Evolutionary conservation across 805 yeast genomes (phyloP), one percentile per base, ranked within the genome.

Genomic region (Yarrowia osloensis): DNA sequence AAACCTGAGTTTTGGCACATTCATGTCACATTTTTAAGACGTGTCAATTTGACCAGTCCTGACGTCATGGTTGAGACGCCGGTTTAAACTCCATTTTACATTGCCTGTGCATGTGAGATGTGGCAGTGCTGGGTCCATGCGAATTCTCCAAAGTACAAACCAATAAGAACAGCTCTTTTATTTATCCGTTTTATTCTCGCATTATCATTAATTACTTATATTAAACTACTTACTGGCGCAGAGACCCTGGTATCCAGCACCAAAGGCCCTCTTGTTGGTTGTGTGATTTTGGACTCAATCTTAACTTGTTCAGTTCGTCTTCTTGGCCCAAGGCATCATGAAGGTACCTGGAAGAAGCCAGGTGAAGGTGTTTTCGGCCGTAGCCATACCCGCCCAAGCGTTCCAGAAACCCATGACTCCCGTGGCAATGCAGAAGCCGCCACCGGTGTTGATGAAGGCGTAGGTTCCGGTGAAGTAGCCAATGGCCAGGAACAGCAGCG

Each of bases 361-460:
- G 19, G 66, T 44, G 22, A 61, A 61, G 29, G 66, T 61, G 77
- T 88, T 89, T 54, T 84, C 81, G 9, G 75, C 74, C 61, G 82
- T 85, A 3, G 88, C 87, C 26, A 83, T 78, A 73, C 87, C 87
- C 24, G 88, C 87, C 72, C 81, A 85, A 2, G 87, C 84, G 69
- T 86, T 85, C 72, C 83, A 85, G 81, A 85, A 86, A 15, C 86
- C 89, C 61, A 81, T 70, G 65, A 82, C 76, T 1, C 87, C 81
- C 15, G 87, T 80, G 24, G 85, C 70, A 28, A 86, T 76, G 33
- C 89, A 89, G 52, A 85, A 73, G 17, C 81, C 82, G 68, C 90
- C 90, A 68, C 87, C 90, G 22, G 87, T 88, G 73, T 78, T 80
- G 9, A 78, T 74, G 39, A 80, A 74, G 35, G 77, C 77, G 21